These are phyloP conservation scores for Chamaecyparis obtusa DNA, from an alignment of 75 land plant species.

Conservation along the genomic window DNA sequence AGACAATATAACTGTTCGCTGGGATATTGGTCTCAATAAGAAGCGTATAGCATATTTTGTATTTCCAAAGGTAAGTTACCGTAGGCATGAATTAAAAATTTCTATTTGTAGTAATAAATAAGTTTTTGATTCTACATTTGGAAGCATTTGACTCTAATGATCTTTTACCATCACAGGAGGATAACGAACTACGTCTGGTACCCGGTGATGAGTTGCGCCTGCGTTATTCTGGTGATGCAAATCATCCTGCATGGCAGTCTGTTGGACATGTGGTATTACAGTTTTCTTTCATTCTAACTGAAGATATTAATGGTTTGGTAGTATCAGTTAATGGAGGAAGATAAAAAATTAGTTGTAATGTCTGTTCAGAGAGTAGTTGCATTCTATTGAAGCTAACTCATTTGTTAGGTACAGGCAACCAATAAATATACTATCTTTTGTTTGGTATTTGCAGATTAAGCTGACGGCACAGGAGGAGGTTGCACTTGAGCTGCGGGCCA, in stretches of 20 bases:
- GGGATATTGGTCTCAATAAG: conserved; percentile 99
- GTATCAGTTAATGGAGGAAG: not conserved
- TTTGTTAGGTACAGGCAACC: not conserved
- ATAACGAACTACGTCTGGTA: conserved; percentile 95
- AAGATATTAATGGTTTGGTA: not conserved
- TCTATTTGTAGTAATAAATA: not conserved
- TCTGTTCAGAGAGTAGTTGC: not conserved
- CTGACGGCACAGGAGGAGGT: conserved; percentile 99
- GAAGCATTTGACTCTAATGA: not conserved
- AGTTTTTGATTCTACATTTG: not conserved
- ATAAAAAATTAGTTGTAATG: not conserved
- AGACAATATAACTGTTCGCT: conserved; percentile 92
- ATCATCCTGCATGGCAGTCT: conserved; percentile 97
- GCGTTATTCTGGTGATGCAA: conserved; percentile 92
- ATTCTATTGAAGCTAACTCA: not conserved
- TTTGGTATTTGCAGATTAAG: conserved; percentile 61
- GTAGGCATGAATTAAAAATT: not conserved
- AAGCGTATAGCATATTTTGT: conserved; percentile 98
- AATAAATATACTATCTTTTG: not conserved
- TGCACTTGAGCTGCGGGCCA: conserved; percentile 97
- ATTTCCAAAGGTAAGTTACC: conserved; percentile 80
- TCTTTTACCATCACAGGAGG: conserved; percentile 56
- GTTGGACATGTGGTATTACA: conserved; percentile 97
- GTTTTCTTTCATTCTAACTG: not conserved
- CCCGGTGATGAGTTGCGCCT: conserved; percentile 98